Evolutionary conservation across 176 grass and related monocot species (phyloP), one percentile per base, ranked within the genome.

Genomic region (Canna indica): DNA sequence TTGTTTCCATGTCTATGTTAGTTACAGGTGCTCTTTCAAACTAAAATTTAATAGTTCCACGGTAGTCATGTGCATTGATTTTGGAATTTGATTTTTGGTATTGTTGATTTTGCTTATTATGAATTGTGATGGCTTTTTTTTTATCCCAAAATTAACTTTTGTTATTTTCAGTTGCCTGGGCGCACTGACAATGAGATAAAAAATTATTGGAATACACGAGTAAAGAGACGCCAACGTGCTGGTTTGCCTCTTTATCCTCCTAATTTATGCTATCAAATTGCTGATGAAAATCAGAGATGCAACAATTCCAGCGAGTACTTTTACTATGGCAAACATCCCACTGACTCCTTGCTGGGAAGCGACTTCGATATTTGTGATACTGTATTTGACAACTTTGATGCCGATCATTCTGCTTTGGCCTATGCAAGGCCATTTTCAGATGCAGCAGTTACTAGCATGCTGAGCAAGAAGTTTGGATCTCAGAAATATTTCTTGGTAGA

Each of bases 171-270:
- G 89, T 54, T 91, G 39, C 79, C 82, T 65, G 89, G 89, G 15
- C 89, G 89, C 5, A 91, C 89, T 20, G 89, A 91, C 66, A 91
- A 91, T 73, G 89, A 91, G 67, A 91, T 91, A 34, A 91, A 91
- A 5, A 91, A 91, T 67, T 91, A 50, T 32, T 91, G 89, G 89
- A 91, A 91, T 62, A 91, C 89, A 2, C 78, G 89, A 52, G 32
- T 16, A n/a, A 91, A 91, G 56, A 85, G 82, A 46, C 67, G 70
- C 48, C 24, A 65, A n/a, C 84, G 71, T 78, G 32, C 61, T 59
- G 80, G 77, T 69, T 67, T 81, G 24, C 82, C 77, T 29, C 34
- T 88, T 18, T 91, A 91, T 76, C 89, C 89, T 66, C 59, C 82
- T 22, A 27, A 72, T 54, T 6, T 85, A 33, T 25, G 46, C 60